A percentile compares a stretch with the other conserved stretches of the same genome.
These are phyloP conservation scores for Ophiognomonia clavigignenti-juglandacearum DNA, from an alignment of 2,329 filamentous ascomycete genomes.

Conservation along the genomic window DNA sequence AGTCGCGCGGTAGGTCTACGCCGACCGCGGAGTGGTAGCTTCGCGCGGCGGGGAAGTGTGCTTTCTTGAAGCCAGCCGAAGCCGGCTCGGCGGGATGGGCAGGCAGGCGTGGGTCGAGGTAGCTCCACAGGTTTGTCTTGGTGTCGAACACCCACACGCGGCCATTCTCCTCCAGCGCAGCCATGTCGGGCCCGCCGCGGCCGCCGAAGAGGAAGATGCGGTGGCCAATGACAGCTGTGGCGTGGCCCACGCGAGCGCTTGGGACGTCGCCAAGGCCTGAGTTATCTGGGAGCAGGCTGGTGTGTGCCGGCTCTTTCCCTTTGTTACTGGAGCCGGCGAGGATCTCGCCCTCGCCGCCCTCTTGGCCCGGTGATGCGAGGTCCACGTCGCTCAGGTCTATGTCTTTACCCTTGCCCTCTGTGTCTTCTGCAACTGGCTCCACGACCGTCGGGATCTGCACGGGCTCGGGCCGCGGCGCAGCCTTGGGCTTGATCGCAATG, in stretches of 20 bases:
- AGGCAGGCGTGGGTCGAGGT: slow-evolving; percentile 51
- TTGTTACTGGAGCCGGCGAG: too few species aligned
- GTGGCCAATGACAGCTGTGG: slow-evolving; percentile 61
- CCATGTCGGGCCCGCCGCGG: slow-evolving; percentile 63
- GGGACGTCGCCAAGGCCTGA: slow-evolving; percentile 46
- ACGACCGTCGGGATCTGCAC: slow-evolving; percentile 18
- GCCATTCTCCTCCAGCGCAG: slow-evolving; percentile 68
- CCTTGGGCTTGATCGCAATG: slow-evolving; percentile 47
- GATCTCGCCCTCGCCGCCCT: background rate
- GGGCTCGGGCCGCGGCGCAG: slow-evolving; percentile 23
- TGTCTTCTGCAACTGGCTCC: slow-evolving; percentile 18
- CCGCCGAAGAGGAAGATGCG: slow-evolving; percentile 81
- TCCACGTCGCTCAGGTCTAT: slow-evolving; percentile 25
- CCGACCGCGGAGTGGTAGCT: slow-evolving; percentile 65
- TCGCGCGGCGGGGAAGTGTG: slow-evolving; percentile 54
- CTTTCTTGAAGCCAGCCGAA: slow-evolving; percentile 19
- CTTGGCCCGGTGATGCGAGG: slow-evolving; percentile 10
- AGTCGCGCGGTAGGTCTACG: slow-evolving; percentile 52
- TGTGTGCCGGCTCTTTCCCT: too few species aligned
- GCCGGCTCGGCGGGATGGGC: slow-evolving; percentile 33
- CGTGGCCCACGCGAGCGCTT: slow-evolving; percentile 66
- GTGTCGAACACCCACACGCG: slow-evolving; percentile 74
- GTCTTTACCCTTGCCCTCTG: slow-evolving; percentile 22
- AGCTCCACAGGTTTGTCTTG: slow-evolving; percentile 57
- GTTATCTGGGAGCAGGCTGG: slow-evolving; percentile 8